phyloP scores from a whole-genome alignment of 129 eudicot species.

The carrot (Daucus carota) region DNA sequence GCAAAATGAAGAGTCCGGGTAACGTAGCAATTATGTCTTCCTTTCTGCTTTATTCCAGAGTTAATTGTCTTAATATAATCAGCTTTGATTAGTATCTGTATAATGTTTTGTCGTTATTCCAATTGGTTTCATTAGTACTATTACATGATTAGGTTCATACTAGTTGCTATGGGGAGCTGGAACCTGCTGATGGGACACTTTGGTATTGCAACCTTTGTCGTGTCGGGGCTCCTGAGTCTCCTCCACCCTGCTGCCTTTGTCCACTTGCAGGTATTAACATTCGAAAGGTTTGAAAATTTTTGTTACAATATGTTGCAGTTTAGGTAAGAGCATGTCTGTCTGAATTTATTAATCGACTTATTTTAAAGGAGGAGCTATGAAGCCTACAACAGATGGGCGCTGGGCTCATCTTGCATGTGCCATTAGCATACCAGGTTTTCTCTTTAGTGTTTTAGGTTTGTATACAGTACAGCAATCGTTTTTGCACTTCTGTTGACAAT shows the following conservation, averaged over 20 bases:
- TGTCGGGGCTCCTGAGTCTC: constrained; percentile 65
- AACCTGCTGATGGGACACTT: constrained; percentile 72
- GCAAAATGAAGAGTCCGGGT: too few relatives aligned
- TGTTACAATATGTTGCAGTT: not conserved
- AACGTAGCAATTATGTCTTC: too few relatives aligned
- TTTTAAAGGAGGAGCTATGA: constrained; percentile 83
- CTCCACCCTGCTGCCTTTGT: constrained; percentile 93
- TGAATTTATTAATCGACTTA: not conserved
- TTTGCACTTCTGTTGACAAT: constrained; percentile 11
- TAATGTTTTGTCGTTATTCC: not conserved
- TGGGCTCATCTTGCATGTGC: constrained; percentile 99
- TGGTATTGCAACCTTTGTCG: constrained; percentile 97
- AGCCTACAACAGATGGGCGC: constrained; percentile 91
- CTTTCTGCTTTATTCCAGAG: not conserved
- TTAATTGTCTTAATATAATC: not conserved
- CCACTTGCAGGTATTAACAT: constrained; percentile 62
- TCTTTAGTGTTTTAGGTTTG: not conserved
- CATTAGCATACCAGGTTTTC: constrained; percentile 91
- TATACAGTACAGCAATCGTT: not conserved
- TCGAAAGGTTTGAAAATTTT: not conserved
- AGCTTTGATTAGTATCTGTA: not conserved
- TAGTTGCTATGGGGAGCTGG: constrained; percentile 92
- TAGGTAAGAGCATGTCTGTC: not conserved
- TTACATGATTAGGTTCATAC: constrained; percentile 74
- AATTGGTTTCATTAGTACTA: not conserved